These are phyloP conservation scores for Hyphopichia homilentoma DNA, from an alignment of 805 yeast species.

Conservation along the genomic window DNA sequence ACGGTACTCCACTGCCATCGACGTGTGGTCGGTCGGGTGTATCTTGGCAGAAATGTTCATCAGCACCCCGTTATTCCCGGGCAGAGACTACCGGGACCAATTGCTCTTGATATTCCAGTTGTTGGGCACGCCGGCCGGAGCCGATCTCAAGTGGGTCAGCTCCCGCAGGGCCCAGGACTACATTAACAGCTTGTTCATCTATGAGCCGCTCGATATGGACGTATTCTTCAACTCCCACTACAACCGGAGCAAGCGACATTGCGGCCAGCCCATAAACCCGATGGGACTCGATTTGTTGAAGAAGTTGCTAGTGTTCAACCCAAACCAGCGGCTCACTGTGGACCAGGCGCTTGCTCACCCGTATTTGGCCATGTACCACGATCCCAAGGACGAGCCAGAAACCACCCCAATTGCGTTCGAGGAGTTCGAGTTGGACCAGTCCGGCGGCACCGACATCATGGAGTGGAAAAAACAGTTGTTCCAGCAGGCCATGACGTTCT, in stretches of 20 bases:
- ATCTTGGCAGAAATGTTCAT: slow-evolving; percentile 66
- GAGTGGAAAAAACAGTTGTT: slow-evolving; percentile 73
- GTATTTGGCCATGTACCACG: slow-evolving; percentile 78
- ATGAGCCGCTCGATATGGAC: slow-evolving; percentile 13
- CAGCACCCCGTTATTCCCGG: slow-evolving; percentile 68
- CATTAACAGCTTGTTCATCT: slow-evolving; percentile 22
- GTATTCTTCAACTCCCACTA: slow-evolving; percentile 17
- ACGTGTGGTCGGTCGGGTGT: slow-evolving; percentile 80
- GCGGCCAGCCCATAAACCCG: slow-evolving; percentile 16
- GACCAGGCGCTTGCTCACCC: slow-evolving; percentile 89
- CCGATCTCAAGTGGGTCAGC: slow-evolving; percentile 16
- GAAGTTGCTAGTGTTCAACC: slow-evolving; percentile 82
- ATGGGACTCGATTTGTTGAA: slow-evolving; percentile 39
- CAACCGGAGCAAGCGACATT: slow-evolving; percentile 10
- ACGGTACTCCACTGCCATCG: slow-evolving; percentile 72
- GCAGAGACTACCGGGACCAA: slow-evolving; percentile 70
- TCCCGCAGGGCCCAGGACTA: slow-evolving; percentile 23
- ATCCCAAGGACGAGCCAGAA: slow-evolving; percentile 28
- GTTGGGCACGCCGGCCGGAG: slow-evolving; percentile 57
- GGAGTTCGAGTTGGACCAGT: slow-evolving; percentile 41
- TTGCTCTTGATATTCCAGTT: slow-evolving; percentile 61
- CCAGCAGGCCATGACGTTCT: slow-evolving; percentile 60
- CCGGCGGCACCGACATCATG: slow-evolving; percentile 64
- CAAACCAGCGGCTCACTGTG: slow-evolving; percentile 77
- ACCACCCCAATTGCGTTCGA: slow-evolving; percentile 17